phyloP scores from a whole-genome alignment of 441 rosid genomes.

The Aleurites moluccanus region DNA sequence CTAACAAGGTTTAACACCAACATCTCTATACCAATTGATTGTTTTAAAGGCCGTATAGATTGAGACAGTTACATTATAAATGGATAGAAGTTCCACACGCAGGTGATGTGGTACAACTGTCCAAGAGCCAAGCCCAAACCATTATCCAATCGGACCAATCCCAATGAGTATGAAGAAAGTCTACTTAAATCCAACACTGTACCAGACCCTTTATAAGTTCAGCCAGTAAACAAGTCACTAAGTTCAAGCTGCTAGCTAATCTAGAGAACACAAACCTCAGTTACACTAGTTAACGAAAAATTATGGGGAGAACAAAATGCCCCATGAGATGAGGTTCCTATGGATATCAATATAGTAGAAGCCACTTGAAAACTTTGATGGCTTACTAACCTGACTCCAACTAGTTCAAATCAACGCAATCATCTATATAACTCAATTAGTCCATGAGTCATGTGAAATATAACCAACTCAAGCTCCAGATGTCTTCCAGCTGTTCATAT shows the following conservation, averaged over 20 bases:
- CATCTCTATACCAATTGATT: not conserved
- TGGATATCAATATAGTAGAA: slow-evolving; percentile 1
- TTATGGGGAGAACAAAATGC: not conserved
- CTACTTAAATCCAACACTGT: not conserved
- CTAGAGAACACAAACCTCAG: not conserved
- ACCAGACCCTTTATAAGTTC: slow-evolving; percentile 2
- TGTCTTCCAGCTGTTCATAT: slow-evolving; percentile 33
- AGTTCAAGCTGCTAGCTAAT: not conserved
- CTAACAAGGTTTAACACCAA: not conserved
- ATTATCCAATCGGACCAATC: not conserved
- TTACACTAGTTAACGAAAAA: not conserved
- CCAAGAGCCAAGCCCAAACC: slow-evolving; percentile 1
- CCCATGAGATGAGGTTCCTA: not conserved
- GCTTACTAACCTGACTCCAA: slow-evolving; percentile 36
- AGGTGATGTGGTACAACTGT: not conserved
- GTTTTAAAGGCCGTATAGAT: not conserved
- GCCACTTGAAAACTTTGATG: slow-evolving; percentile 29
- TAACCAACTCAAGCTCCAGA: slow-evolving; percentile 33
- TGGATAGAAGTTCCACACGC: not conserved
- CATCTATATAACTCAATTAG: slow-evolving; percentile 30
- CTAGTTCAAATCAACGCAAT: slow-evolving; percentile 38
- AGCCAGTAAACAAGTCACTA: not conserved
- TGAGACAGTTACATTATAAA: not conserved
- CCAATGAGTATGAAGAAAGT: not conserved
- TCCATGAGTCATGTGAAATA: slow-evolving; percentile 27